phyloP scores from a whole-genome alignment of 192 early-diverging fungal species.

The Hyaloraphidium curvatum region DNA sequence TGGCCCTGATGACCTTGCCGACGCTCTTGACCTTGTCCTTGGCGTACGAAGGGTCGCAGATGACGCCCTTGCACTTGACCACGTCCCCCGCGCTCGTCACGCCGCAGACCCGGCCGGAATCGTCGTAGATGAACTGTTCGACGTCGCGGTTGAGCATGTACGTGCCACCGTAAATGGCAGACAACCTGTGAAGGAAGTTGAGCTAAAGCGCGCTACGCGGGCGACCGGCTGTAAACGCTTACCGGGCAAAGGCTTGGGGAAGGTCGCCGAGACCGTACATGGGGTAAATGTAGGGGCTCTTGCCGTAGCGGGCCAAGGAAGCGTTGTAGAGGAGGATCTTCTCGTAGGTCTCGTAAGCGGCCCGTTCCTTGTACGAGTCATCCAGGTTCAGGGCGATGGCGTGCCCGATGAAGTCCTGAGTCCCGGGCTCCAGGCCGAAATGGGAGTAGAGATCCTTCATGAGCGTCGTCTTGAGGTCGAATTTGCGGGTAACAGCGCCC shows the following conservation, averaged over 20 bases:
- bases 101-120: constrained; percentile 67
- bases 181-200: constrained; percentile 32
- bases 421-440: constrained; percentile 80
- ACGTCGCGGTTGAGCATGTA: constrained; percentile 93
- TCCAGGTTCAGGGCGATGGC: constrained; percentile 90
- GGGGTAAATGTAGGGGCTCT: constrained; percentile 97
- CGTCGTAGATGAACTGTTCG: constrained; percentile 72
- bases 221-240: too few relatives aligned
- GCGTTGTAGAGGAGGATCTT: constrained; percentile 80
- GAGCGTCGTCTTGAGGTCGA: constrained; percentile 52
- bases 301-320: constrained; percentile 81
- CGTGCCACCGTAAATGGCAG: constrained; percentile 96
- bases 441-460: constrained; percentile 78
- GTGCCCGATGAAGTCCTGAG: constrained; percentile 96
- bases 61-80: constrained; percentile 69
- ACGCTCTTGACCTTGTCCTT: constrained; percentile 54
- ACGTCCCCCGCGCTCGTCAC: constrained; percentile 75
- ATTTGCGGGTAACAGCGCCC: too few relatives aligned
- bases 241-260: constrained; percentile 91
- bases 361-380: constrained; percentile 34
- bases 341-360: constrained; percentile 71
- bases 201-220: background rate
- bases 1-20: constrained; percentile 81
- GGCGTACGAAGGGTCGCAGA: constrained; percentile 94
- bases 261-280: constrained; percentile 94